These are phyloP conservation scores for Ensete glaucum DNA, from an alignment of 176 grass and related monocot species.

Conservation along the genomic window DNA sequence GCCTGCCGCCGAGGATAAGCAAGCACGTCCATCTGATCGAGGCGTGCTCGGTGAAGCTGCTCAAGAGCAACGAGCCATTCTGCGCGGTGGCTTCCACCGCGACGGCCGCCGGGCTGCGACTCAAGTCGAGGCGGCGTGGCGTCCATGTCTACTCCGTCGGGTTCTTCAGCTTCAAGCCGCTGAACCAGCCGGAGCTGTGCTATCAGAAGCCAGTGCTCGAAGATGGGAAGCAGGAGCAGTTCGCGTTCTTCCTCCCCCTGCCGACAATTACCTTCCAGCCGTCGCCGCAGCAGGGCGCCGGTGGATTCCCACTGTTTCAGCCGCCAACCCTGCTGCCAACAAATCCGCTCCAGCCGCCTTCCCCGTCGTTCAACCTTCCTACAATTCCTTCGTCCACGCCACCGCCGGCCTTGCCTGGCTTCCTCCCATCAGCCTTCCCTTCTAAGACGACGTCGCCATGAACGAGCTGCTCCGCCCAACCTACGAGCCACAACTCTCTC, in stretches of 20 bases:
- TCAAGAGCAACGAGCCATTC: constrained; percentile 25
- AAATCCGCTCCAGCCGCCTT: constrained; percentile 9
- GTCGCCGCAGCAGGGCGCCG: constrained; percentile 18
- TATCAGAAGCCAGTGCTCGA: constrained; percentile 1
- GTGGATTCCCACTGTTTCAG: constrained; percentile 12
- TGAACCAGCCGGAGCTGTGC: constrained; percentile 24
- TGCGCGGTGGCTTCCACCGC: constrained; percentile 23
- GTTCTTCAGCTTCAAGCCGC: constrained; percentile 27
- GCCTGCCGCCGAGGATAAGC: constrained; percentile 11
- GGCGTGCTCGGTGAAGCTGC: constrained; percentile 22
- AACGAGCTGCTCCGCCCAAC: neutral
- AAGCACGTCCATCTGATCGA: constrained; percentile 17
- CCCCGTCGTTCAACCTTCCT: constrained; percentile 5
- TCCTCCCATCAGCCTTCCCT: constrained; percentile 14
- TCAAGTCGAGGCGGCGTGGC: constrained; percentile 18
- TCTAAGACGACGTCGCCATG: constrained; percentile 8
- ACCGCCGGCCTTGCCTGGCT: constrained; percentile 8
- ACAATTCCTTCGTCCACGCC: neutral
- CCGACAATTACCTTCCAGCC: constrained; percentile 9
- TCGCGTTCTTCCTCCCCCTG: constrained; percentile 20
- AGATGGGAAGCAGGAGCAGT: constrained; percentile 14
- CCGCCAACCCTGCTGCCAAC: constrained; percentile 7
- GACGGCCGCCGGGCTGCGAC: constrained; percentile 10
- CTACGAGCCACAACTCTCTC: too few relatives aligned
- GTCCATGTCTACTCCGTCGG: constrained; percentile 32